phyloP scores from a whole-genome alignment of 106 monocot genomes.

The Narthecium ossifragum region DNA sequence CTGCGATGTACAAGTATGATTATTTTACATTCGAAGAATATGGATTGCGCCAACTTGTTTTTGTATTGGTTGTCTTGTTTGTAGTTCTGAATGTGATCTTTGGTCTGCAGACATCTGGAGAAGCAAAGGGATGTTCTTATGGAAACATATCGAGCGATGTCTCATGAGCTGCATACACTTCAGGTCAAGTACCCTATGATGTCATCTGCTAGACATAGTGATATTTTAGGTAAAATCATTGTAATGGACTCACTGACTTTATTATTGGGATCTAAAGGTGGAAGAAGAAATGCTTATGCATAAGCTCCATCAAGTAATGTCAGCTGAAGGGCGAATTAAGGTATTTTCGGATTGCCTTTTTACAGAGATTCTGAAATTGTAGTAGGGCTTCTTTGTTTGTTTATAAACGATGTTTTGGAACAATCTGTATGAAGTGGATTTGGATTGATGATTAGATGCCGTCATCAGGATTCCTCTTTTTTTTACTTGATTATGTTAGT shows the following conservation, averaged over 20 bases:
- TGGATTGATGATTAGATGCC: too few species aligned
- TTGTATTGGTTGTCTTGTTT: background rate
- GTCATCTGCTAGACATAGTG: too few species aligned
- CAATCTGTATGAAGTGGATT: too few species aligned
- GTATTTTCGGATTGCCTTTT: too few species aligned
- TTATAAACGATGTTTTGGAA: too few species aligned
- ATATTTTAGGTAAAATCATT: too few species aligned
- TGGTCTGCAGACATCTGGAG: slow-evolving; percentile 62
- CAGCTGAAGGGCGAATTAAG: slow-evolving; percentile 53
- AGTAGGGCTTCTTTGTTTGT: too few species aligned
- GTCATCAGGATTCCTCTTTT: too few species aligned
- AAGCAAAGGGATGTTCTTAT: slow-evolving; percentile 69
- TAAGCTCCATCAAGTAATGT: slow-evolving; percentile 73
- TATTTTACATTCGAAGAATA: background rate
- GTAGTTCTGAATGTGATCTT: background rate
- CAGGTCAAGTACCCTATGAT: slow-evolving; percentile 29
- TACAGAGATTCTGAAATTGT: too few species aligned
- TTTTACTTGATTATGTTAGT: background rate
- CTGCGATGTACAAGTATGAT: slow-evolving; percentile 34
- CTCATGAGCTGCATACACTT: slow-evolving; percentile 82
- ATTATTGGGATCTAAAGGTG: slow-evolving; percentile 33
- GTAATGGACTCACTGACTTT: background rate
- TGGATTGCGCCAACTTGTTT: background rate
- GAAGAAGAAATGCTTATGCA: slow-evolving; percentile 95
- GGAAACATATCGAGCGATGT: slow-evolving; percentile 74